These are phyloP conservation scores for Pulveroboletus sp. DNA, from an alignment of 768 basidiomycete species.

Conservation along the genomic window DNA sequence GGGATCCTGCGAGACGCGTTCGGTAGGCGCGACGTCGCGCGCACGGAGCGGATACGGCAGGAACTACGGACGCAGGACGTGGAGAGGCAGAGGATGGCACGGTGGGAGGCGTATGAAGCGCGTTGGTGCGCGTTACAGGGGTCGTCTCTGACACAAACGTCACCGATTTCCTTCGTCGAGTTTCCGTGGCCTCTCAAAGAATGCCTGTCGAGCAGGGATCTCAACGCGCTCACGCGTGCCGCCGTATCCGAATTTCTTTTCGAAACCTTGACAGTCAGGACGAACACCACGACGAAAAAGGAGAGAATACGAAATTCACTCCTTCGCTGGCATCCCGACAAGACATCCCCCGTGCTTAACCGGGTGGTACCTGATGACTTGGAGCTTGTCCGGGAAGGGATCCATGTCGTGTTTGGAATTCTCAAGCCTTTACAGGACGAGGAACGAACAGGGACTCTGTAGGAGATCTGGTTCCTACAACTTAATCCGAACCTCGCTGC, in stretches of 20 bases:
- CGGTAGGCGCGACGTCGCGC: constrained; percentile 47
- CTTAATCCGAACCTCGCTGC: too few relatives aligned
- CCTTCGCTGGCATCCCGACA: constrained; percentile 69
- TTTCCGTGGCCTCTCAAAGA: constrained; percentile 60
- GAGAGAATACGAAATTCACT: constrained; percentile 57
- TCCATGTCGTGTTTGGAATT: constrained; percentile 40
- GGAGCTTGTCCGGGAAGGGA: constrained; percentile 43
- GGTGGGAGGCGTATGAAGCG: constrained; percentile 53
- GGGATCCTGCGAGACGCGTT: constrained; percentile 49
- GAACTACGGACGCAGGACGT: constrained; percentile 45
- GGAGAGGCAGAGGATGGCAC: constrained; percentile 35
- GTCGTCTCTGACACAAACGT: constrained; percentile 20
- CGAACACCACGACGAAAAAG: constrained; percentile 40
- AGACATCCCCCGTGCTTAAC: constrained; percentile 43
- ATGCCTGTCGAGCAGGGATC: constrained; percentile 12
- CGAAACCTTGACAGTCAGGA: constrained; percentile 40
- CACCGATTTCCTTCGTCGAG: constrained; percentile 41
- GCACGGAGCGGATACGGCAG: constrained; percentile 45
- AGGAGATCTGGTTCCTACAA: background rate
- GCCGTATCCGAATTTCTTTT: constrained; percentile 50
- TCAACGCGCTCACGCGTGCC: constrained; percentile 35
- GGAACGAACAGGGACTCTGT: constrained; percentile 23
- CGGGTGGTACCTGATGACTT: constrained; percentile 43
- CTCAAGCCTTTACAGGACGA: constrained; percentile 34
- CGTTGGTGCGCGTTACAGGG: constrained; percentile 44